Percentiles rank a stretch among this genome's conserved stretches.
Conservation (phyloP, 768 basidiomycete species). For the Chiua virens region DNA sequence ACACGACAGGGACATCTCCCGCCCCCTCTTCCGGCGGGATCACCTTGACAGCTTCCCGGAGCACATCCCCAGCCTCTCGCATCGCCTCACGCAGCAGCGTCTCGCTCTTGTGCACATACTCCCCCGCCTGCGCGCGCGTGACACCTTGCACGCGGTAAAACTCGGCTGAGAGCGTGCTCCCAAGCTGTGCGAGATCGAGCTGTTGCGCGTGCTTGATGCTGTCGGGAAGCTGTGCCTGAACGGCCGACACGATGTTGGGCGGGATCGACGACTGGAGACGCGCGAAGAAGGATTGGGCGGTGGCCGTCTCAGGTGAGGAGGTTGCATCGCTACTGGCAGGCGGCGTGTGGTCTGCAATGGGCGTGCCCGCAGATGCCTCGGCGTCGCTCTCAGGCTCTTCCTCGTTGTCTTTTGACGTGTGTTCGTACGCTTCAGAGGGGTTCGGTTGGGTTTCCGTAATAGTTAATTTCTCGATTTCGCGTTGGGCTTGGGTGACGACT, state of each 20-base stretch:
- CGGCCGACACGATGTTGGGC: conserved; percentile 66
- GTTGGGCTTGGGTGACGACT: conserved; percentile 79
- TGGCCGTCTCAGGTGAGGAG: conserved; percentile 17
- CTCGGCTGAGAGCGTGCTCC: conserved; percentile 60
- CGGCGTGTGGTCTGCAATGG: conserved; percentile 23
- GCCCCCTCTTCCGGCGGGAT: conserved; percentile 70
- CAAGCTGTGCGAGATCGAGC: conserved; percentile 68
- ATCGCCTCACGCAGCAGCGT: conserved; percentile 63
- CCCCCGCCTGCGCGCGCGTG: conserved; percentile 76
- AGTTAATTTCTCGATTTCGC: conserved; percentile 65
- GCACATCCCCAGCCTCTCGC: conserved; percentile 77
- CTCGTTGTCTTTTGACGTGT: conserved; percentile 15
- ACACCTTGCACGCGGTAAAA: conserved; percentile 76
- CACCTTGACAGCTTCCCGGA: conserved; percentile 90
- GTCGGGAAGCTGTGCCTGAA: conserved; percentile 69
- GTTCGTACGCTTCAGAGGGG: conserved; percentile 4
- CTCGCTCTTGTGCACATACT: conserved; percentile 78
- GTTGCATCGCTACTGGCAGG: conserved; percentile 16
- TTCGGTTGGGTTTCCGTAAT: conserved; percentile 28
- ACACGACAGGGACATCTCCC: conserved; percentile 42
- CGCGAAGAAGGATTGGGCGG: conserved; percentile 53
- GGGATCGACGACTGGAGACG: conserved; percentile 75
- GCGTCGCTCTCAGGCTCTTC: conserved; percentile 18
- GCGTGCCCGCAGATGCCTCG: conserved; percentile 27
- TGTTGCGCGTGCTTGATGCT: conserved; percentile 60